Evolutionary conservation across 306 rosid genomes (phyloP), one percentile per base, ranked within the genome.

Genomic region (Corylus avellana): DNA sequence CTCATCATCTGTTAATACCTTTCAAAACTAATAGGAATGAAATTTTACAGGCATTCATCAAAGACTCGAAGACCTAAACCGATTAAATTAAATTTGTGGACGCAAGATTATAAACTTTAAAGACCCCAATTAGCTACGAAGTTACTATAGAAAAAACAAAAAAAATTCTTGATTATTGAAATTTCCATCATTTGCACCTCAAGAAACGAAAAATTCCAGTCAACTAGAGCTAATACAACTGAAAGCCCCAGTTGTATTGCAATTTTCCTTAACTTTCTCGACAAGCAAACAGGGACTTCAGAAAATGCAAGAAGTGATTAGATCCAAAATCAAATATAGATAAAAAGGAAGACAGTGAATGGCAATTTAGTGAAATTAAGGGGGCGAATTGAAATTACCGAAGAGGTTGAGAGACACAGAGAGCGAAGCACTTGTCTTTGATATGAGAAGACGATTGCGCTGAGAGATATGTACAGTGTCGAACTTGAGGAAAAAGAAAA

Each of bases 361-460:
- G 9, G 12, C 1, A 77, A 54, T 29, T 46, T 6, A 50, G 8
- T 20, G 57, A 12, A 20, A 44, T 3, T 32, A 39, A 14, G 27
- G n/a, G 58, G 61, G 63, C 6, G 44, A 77, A 77, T 53, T 39
- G 29, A 35, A 53, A 12, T 77, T 59, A 77, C 66, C 62, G 22
- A 5, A 18, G 20, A 47, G 67, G 20, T 10, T 75, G 39, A 73
- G 80, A 70, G 73, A 58, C 16, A 17, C 9, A 44, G 62, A 82
- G 76, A 64, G 66, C 71, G 79, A 75, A 58, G 63, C 53, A 37
- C 51, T 12, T 72, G 17, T 63, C 50, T 49, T 77, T 82, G 80
- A 84, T 81, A 85, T 74, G 79, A 71, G 74, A 84, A 75, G 55
- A 67, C 12, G 66, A 81, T 32, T 56, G 10, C 16, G 22, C 14